These are phyloP conservation scores for Coemansia sp. DNA, from an alignment of 192 early-diverging fungal genomes.

Conservation along the genomic window DNA sequence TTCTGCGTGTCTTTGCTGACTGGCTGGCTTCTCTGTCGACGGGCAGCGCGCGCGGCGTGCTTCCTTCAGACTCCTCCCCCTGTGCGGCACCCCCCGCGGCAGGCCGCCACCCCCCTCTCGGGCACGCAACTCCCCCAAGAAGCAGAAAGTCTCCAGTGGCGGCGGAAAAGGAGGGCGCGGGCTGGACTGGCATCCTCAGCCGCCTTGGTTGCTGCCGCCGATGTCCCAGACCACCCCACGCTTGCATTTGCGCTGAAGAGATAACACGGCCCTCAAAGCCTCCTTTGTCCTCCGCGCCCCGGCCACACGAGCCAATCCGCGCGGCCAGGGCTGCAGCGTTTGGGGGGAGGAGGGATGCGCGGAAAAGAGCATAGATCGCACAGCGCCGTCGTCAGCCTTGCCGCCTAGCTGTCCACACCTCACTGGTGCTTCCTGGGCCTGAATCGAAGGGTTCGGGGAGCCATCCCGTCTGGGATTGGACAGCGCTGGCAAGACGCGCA, in stretches of 20 bases:
- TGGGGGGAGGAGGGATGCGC: background rate
- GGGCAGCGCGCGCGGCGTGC: background rate
- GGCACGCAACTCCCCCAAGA: constrained; percentile 7
- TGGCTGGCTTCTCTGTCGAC: constrained; percentile 7
- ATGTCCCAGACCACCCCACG: constrained; percentile 4
- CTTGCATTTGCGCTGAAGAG: constrained; percentile 6
- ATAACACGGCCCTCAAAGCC: constrained; percentile 16
- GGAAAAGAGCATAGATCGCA: background rate
- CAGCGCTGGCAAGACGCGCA: background rate
- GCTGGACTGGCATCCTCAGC: constrained; percentile 4
- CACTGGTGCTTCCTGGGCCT: background rate
- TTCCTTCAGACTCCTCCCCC: background rate
- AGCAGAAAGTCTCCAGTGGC: constrained; percentile 4
- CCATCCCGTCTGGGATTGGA: background rate
- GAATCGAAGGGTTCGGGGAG: background rate
- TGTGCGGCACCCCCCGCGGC: constrained; percentile 2
- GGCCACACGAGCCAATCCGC: constrained; percentile 12
- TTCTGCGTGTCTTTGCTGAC: constrained; percentile 17
- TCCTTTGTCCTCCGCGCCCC: constrained; percentile 8
- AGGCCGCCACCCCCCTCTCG: background rate
- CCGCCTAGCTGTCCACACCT: background rate
- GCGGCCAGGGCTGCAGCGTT: background rate
- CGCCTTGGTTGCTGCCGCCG: constrained; percentile 12
- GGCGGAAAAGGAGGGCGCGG: background rate
- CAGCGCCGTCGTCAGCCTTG: background rate